These are phyloP conservation scores for Cordyceps pruinosa DNA, from an alignment of 2,329 filamentous ascomycete species.

Conservation along the genomic window DNA sequence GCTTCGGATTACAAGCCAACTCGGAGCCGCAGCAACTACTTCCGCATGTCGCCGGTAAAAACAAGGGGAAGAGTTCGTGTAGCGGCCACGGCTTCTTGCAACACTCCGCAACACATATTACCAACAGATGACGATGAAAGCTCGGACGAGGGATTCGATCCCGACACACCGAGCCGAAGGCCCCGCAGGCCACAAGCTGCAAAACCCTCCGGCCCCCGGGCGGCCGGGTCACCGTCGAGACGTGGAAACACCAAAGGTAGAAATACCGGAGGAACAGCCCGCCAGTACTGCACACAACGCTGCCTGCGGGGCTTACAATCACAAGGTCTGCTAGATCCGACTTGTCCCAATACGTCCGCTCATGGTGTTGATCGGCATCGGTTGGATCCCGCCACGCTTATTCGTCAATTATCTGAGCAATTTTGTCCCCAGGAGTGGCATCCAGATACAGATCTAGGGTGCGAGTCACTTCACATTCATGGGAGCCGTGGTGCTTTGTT, in stretches of 20 bases:
- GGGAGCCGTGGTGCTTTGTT: background rate
- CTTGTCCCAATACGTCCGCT: background rate
- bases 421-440: background rate
- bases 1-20: constrained; percentile 3
- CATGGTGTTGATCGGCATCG: background rate
- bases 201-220: background rate
- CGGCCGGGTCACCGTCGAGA: background rate
- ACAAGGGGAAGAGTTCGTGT: background rate
- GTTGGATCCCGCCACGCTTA: background rate
- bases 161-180: constrained; percentile 13
- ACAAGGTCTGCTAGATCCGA: background rate
- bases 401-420: background rate
- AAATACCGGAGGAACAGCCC: background rate
- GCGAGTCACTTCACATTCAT: background rate
- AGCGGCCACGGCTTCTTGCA: background rate
- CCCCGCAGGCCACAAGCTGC: constrained; percentile 16
- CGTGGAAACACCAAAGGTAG: background rate
- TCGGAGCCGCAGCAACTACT: background rate
- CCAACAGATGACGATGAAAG: background rate
- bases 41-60: background rate
- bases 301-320: background rate
- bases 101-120: background rate
- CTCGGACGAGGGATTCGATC: background rate
- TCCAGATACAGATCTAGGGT: background rate
- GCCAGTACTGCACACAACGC: background rate